Base-by-base conservation (phyloP, 805 yeast species). In the Jamesozyma gamospora region DNA sequence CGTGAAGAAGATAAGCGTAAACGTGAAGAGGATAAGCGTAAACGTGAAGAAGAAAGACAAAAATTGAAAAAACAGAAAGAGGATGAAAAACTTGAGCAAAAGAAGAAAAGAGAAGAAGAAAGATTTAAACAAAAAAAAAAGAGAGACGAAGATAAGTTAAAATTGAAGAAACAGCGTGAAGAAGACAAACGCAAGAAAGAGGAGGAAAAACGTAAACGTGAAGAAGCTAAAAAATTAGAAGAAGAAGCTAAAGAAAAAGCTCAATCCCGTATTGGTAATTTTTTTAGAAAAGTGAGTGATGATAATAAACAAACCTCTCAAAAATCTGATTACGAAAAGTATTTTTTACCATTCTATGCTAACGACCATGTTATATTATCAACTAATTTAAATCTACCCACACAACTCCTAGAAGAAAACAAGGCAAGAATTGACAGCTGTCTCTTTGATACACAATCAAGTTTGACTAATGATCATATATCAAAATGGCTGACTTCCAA, bases 341-440 rank as follows among this genome's bases (percentile, higher is more conserved):
- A 51, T 30, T 66, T 66, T 39, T 48, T 58, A 19, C 64, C 63
- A 12, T 68, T 68, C 42, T 65, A 62, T 41, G 50, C 64, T 1
- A 64, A 61, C 40, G 67, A 57, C 18, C 63, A 63, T 13, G 56
- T 58, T 2, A 39, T 41, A 2, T 33, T 65, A 8, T 51, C 51
- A n/a, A 35, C 41, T 12, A 33, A 33, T 17, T 32, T 37, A 8
- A 40, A 33, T 13, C 26, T 46, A 27, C 31, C 47, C 4, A 25
- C 36, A 12, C 18, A 36, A 5, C 32, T 27, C 3, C 32, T 41
- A 4, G 41, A 43, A n/a, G 40, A 38, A 4, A 42, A 36, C 12
- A 47, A 39, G 29, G 35, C 14, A 7, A 49, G 45, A 2, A 58
- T 70, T 2, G 53, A 51, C 26, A 52, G 52, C 3, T 52, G 62